phyloP scores from a whole-genome alignment of 805 yeast genomes.

The Zygosaccharomyces rouxii region DNA sequence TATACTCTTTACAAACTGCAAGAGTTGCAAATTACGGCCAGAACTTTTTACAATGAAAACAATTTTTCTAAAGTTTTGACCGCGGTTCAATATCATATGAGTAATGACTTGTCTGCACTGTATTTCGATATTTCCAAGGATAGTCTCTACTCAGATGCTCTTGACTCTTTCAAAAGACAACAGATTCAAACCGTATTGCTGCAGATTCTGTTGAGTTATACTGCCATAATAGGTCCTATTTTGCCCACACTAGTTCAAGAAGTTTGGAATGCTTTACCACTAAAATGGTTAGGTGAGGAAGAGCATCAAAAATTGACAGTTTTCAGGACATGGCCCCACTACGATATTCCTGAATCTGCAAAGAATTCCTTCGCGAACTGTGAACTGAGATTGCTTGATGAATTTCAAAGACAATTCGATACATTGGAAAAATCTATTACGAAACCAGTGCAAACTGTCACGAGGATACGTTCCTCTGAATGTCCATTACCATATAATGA shows the following conservation, averaged over 20 bases:
- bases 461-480: slow-evolving; percentile 11
- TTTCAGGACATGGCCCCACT: slow-evolving; percentile 10
- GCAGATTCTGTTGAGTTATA: slow-evolving; percentile 55
- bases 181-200: slow-evolving; percentile 61
- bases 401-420: slow-evolving; percentile 20
- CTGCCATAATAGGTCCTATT: slow-evolving; percentile 72
- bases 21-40: slow-evolving; percentile 41
- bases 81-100: slow-evolving; percentile 65
- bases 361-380: slow-evolving; percentile 14
- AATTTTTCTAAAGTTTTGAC: slow-evolving; percentile 70
- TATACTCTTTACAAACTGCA: slow-evolving; percentile 55
- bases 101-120: slow-evolving; percentile 68
- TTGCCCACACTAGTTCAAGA: slow-evolving; percentile 84
- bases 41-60: slow-evolving; percentile 47
- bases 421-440: slow-evolving; percentile 22
- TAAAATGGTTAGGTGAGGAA: slow-evolving; percentile 19
- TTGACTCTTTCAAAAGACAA: slow-evolving; percentile 36
- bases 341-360: neutral
- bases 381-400: slow-evolving; percentile 20
- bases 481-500: slow-evolving; percentile 21
- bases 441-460: slow-evolving; percentile 33
- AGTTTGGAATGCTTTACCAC: slow-evolving; percentile 64
- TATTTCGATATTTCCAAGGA: slow-evolving; percentile 89
- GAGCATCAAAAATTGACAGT: neutral
- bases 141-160: slow-evolving; percentile 66